Evolutionary conservation across 2,329 filamentous ascomycete genomes (phyloP), one percentile per base, ranked within the genome.

Genomic region (Fusarium sp.): DNA sequence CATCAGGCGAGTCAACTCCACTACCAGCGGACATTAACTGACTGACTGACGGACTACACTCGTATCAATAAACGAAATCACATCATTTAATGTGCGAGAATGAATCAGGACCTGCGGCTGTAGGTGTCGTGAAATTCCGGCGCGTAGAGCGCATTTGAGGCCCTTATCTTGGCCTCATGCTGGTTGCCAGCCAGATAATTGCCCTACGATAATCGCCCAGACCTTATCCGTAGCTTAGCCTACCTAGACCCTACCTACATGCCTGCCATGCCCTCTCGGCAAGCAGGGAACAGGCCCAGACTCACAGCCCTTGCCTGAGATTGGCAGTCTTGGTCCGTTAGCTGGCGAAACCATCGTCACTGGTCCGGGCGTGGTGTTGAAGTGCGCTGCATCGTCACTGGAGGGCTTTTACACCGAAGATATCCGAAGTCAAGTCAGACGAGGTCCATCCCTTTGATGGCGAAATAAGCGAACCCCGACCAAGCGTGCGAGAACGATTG

Each of bases 401-500:
- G 43, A 48, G 23, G 43, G 43, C 14, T 27, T 43, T 20, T 72
- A 43, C 66, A 61, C 72, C 66, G 68, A 72, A 70, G 57, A 45
- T 70, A 70, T 70, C 62, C 69, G 66, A 57, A 57, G 32, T 30
- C 32, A 25, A 20, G 32, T 18, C 48, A 30, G 34, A 57, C 43
- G 39, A 27, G 37, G 30, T 30, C 30, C 32, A 56, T 34, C 50
- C 27, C n/a, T 56, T 35, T 32, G 43, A 39, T 39, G 43, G 48
- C 10, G 27, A 52, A 52, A 52, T 65, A 72, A 72, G 65, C 68
- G 64, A 72, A 35, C 34, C 34, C 30, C 25, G 50, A 64, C 57
- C 34, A 59, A 73, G 68, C 77, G 77, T 79, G 76, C 58, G 64
- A 70, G 74, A 79, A 79, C 77, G 76, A 79, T 75, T 79, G 77